A percentile compares a stretch with the other conserved stretches of the same genome.
These are phyloP conservation scores for Echeveria elegans DNA, from an alignment of 164 flowering plant species.

Conservation along the genomic window DNA sequence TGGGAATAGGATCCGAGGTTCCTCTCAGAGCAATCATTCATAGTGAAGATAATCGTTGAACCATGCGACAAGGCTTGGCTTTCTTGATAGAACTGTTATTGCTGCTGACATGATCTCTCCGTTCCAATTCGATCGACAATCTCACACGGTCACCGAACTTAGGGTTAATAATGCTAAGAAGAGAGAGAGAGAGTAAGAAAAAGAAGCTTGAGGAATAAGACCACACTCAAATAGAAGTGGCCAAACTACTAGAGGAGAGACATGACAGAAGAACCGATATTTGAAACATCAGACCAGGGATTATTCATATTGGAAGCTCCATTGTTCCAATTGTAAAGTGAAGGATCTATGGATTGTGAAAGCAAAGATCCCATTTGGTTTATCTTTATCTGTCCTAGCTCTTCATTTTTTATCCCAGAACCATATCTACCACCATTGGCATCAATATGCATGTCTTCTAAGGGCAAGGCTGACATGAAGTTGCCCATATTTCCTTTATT, in stretches of 20 bases:
- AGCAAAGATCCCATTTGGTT: slow-evolving; percentile 9
- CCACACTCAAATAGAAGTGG: not conserved
- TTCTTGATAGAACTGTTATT: slow-evolving; percentile 15
- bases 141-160: not conserved
- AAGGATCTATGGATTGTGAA: slow-evolving; percentile 30
- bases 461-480: not conserved
- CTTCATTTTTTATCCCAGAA: not conserved
- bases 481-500: not conserved
- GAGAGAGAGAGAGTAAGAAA: slow-evolving; percentile 2
- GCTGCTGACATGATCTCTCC: slow-evolving; percentile 79
- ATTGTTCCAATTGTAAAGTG: slow-evolving; percentile 23
- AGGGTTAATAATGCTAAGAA: slow-evolving; percentile 1
- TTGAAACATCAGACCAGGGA: slow-evolving; percentile 47
- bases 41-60: slow-evolving; percentile 14
- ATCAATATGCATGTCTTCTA: not conserved
- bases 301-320: slow-evolving; percentile 13
- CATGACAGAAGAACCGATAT: slow-evolving; percentile 40
- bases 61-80: slow-evolving; percentile 23
- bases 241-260: slow-evolving; percentile 34
- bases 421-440: not conserved
- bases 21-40: slow-evolving; percentile 64
- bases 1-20: slow-evolving; percentile 73
- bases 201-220: slow-evolving; percentile 15
- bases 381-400: not conserved
- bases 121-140: slow-evolving; percentile 44